phyloP scores from a whole-genome alignment of 2,329 filamentous ascomycete species.

The Coniochaeta pulveracea region DNA sequence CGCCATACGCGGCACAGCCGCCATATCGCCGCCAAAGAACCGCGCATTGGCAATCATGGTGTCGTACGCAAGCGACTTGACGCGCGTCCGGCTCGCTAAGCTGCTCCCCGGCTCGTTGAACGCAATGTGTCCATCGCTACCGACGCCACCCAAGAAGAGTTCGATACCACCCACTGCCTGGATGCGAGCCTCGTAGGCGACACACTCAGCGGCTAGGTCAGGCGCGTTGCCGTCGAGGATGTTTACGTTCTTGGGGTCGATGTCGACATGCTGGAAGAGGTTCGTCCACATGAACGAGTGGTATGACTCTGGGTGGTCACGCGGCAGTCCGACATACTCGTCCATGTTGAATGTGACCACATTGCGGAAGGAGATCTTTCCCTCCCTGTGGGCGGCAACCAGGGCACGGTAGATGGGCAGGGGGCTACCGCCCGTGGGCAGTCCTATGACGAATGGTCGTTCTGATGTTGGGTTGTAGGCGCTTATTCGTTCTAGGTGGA shows the following conservation, averaged over 20 bases:
- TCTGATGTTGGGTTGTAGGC: slow-evolving; percentile 50
- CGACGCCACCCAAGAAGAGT: slow-evolving; percentile 66
- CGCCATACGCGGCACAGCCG: slow-evolving; percentile 57
- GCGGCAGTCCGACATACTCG: slow-evolving; percentile 63
- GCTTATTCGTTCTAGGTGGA: slow-evolving; percentile 62
- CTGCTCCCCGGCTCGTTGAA: slow-evolving; percentile 75
- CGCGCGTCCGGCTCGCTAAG: slow-evolving; percentile 56
- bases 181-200: slow-evolving; percentile 63
- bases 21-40: slow-evolving; percentile 57
- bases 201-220: slow-evolving; percentile 58
- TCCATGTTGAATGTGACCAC: slow-evolving; percentile 57
- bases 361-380: slow-evolving; percentile 35
- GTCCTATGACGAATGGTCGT: slow-evolving; percentile 60
- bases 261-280: slow-evolving; percentile 66
- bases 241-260: slow-evolving; percentile 57
- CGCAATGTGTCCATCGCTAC: slow-evolving; percentile 68
- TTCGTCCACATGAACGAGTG: slow-evolving; percentile 77
- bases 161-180: slow-evolving; percentile 59
- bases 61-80: slow-evolving; percentile 70
- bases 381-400: slow-evolving; percentile 48
- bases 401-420: slow-evolving; percentile 58
- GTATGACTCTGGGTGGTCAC: slow-evolving; percentile 66
- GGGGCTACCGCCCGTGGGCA: slow-evolving; percentile 63
- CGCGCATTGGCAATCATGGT: slow-evolving; percentile 66
- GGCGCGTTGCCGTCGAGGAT: slow-evolving; percentile 63